Evolutionary conservation across 2,329 filamentous ascomycete genomes (phyloP).

Genomic region (Ascochyta viciae-villosae): DNA sequence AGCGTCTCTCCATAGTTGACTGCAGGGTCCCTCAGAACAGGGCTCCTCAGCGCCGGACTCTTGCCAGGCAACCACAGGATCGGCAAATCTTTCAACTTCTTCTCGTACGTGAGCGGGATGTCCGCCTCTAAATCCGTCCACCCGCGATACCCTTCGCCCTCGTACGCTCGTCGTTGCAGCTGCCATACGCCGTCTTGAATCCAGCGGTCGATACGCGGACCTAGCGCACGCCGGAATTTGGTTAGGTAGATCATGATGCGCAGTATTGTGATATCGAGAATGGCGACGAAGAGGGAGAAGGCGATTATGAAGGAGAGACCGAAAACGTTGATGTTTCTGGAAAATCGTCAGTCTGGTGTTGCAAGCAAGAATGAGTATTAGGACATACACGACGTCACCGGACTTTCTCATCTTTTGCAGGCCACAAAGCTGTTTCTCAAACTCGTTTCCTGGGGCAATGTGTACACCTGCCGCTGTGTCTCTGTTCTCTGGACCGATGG

Average conservation of each 20-base stretch:
- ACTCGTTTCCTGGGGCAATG: slow-evolving; percentile 4
- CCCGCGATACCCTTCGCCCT: slow-evolving; percentile 20
- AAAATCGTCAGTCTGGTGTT: not conserved
- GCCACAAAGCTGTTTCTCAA: slow-evolving; percentile 23
- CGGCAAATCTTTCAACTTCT: slow-evolving; percentile 13
- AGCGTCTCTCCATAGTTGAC: slow-evolving; percentile 2
- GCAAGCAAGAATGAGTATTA: not conserved
- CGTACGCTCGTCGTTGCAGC: slow-evolving; percentile 34
- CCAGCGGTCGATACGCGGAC: slow-evolving; percentile 34
- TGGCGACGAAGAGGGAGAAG: slow-evolving; percentile 17
- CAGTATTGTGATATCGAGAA: slow-evolving; percentile 24
- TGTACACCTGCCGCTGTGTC: slow-evolving; percentile 1
- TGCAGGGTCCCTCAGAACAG: not conserved
- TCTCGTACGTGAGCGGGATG: slow-evolving; percentile 20
- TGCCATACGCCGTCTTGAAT: slow-evolving; percentile 38
- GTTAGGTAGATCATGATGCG: slow-evolving; percentile 26
- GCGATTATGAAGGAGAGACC: slow-evolving; percentile 26
- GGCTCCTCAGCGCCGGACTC: slow-evolving; percentile 1
- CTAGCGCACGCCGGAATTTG: slow-evolving; percentile 22
- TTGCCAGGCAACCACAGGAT: slow-evolving; percentile 12
- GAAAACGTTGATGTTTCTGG: slow-evolving; percentile 34
- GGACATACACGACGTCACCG: slow-evolving; percentile 28
- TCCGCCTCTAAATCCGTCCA: slow-evolving; percentile 28
- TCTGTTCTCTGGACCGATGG: slow-evolving; percentile 17
- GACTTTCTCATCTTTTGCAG: slow-evolving; percentile 26